Evolutionary conservation across 352 stramenopile genomes (phyloP).

Genomic region (Pythium utonaiense): DNA sequence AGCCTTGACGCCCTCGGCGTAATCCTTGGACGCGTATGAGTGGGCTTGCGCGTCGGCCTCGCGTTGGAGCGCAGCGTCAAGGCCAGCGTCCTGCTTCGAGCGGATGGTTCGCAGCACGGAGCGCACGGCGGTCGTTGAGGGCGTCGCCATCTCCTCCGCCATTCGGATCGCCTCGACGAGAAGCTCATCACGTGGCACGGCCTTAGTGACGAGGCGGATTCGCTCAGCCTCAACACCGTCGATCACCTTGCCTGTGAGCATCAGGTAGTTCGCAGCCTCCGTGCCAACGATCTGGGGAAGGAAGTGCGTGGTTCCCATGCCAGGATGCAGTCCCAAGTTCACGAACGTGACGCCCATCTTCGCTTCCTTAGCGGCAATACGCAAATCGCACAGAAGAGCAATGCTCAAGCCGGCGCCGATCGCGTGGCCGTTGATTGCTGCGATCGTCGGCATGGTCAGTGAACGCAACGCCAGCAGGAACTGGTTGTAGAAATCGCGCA

Average conservation of each 20-base stretch:
- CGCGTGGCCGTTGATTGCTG: conserved; percentile 82
- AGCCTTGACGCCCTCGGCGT: conserved; percentile 75
- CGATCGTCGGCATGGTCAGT: conserved; percentile 79
- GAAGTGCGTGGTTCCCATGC: conserved; percentile 85
- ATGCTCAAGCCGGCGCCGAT: conserved; percentile 79
- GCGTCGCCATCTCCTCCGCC: conserved; percentile 49
- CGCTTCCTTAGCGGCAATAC: conserved; percentile 52
- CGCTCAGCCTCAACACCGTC: conserved; percentile 53
- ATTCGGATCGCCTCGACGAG: conserved; percentile 50
- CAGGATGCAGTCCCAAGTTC: conserved; percentile 80
- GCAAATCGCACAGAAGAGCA: conserved; percentile 80
- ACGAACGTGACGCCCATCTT: conserved; percentile 89
- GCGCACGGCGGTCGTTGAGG: conserved; percentile 68
- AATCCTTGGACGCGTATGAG: conserved; percentile 78
- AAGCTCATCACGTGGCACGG: conserved; percentile 38
- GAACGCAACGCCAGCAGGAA: conserved; percentile 71
- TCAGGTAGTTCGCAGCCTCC: conserved; percentile 61
- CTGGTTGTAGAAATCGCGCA: conserved; percentile 81
- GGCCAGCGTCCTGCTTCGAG: conserved; percentile 55
- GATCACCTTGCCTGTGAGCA: conserved; percentile 76
- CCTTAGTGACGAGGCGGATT: conserved; percentile 50
- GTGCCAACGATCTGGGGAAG: conserved; percentile 60
- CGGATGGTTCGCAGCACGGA: conserved; percentile 63
- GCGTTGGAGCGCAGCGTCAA: conserved; percentile 58
- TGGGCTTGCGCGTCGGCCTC: conserved; percentile 79